These are phyloP conservation scores for Aureobasidium pullulans DNA, from an alignment of 2,329 filamentous ascomycete species.

Conservation along the genomic window DNA sequence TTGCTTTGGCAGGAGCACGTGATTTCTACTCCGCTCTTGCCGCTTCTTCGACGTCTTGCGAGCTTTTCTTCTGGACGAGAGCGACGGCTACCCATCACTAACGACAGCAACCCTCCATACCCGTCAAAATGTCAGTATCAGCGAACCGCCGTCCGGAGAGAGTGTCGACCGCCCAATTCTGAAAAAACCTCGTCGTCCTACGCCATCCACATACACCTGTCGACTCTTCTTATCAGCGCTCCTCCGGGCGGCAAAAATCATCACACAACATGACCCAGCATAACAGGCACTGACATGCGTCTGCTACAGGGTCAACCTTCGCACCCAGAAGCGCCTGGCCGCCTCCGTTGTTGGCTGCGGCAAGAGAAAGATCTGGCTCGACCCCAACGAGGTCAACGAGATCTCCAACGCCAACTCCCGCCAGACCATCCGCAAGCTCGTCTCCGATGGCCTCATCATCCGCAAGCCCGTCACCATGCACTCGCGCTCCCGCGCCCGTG, in stretches of 20 bases:
- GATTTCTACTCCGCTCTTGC: neutral
- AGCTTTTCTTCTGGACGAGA: conserved; percentile 12
- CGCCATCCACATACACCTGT: conserved; percentile 3
- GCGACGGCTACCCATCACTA: conserved; percentile 13
- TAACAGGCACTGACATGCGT: conserved; percentile 15
- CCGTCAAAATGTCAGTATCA: conserved; percentile 14
- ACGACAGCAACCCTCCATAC: conserved; percentile 13
- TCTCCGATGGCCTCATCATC: conserved; percentile 99
- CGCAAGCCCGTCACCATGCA: conserved; percentile 99
- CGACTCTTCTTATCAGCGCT: conserved; percentile 4
- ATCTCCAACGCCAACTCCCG: conserved; percentile 99
- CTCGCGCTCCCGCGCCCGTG: conserved; percentile 92
- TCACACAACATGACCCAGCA: conserved; percentile 7
- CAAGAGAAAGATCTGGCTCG: conserved; percentile 99
- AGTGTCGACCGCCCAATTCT: neutral
- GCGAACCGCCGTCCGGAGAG: conserved; percentile 13
- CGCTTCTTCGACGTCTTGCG: conserved; percentile 5
- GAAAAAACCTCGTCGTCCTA: conserved; percentile 11
- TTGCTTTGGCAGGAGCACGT: neutral
- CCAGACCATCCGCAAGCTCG: conserved; percentile 99
- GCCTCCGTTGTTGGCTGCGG: conserved; percentile 97
- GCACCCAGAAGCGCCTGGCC: conserved; percentile 99
- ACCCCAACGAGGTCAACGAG: conserved; percentile 98
- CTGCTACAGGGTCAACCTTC: conserved; percentile 85
- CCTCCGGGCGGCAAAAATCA: conserved; percentile 12